These are phyloP conservation scores for Dorcoceras hygrometricum DNA, from an alignment of 257 asterid species.

Conservation along the genomic window DNA sequence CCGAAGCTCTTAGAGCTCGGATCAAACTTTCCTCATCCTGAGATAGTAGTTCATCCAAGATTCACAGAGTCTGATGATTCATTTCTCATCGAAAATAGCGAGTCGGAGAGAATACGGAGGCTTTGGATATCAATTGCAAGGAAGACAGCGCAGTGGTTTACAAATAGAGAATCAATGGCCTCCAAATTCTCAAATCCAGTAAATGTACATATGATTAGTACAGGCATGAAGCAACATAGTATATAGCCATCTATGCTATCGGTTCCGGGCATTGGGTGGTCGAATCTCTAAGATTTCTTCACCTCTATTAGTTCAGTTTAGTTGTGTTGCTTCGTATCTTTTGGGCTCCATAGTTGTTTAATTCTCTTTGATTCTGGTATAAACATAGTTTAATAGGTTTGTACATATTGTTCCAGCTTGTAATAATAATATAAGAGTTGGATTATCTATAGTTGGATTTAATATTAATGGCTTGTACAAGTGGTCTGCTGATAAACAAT, in stretches of 20 bases:
- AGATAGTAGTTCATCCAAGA: constrained; percentile 63
- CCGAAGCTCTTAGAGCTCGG: background rate
- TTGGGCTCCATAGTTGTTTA: background rate
- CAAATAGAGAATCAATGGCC: constrained; percentile 51
- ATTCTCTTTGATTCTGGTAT: background rate
- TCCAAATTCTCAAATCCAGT: constrained; percentile 22
- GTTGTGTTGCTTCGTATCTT: background rate
- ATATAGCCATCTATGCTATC: background rate
- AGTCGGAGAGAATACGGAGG: constrained; percentile 52
- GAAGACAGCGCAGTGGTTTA: constrained; percentile 80
- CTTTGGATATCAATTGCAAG: constrained; percentile 83
- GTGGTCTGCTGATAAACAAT: no score
- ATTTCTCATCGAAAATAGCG: constrained; percentile 16
- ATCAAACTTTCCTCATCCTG: constrained; percentile 30
- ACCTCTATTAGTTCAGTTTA: background rate
- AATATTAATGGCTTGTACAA: background rate
- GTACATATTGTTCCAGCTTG: background rate
- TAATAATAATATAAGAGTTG: background rate
- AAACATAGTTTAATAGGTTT: no score
- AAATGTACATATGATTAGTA: no score
- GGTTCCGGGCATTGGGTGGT: background rate
- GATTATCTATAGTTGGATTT: no score
- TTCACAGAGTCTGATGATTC: constrained; percentile 27
- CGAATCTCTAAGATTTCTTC: background rate
- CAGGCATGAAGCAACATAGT: background rate